Conservation (phyloP, 2,329 filamentous ascomycete species). For the Fusarium nematophilum region DNA sequence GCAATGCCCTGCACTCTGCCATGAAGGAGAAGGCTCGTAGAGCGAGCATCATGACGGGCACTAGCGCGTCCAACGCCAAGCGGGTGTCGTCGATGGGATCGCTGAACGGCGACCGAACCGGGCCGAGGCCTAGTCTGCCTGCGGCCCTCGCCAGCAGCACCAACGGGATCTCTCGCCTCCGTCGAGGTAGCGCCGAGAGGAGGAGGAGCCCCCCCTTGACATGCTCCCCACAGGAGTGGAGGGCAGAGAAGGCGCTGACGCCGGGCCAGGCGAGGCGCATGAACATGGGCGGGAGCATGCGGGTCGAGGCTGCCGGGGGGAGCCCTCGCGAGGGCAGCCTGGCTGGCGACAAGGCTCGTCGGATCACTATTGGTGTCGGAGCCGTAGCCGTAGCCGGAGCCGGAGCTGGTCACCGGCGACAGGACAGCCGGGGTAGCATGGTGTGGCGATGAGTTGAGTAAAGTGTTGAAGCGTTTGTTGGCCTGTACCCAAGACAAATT, state of each 20-base stretch:
- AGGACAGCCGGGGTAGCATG: constrained; percentile 45
- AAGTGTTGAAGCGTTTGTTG: not conserved
- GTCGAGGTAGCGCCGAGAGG: constrained; percentile 62
- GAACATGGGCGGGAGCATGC: constrained; percentile 61
- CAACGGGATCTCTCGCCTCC: constrained; percentile 67
- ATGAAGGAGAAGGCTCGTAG: constrained; percentile 60
- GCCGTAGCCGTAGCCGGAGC: constrained; percentile 35
- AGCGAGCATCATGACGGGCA: constrained; percentile 52
- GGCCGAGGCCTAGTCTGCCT: constrained; percentile 52
- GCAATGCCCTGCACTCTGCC: constrained; percentile 64
- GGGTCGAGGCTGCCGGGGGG: constrained; percentile 42
- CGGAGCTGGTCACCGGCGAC: constrained; percentile 43
- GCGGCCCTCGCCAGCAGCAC: constrained; percentile 60
- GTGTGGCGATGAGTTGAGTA: constrained; percentile 45
- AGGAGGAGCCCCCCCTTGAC: constrained; percentile 64
- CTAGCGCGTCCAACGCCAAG: constrained; percentile 51
- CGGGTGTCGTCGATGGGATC: constrained; percentile 61
- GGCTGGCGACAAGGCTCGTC: constrained; percentile 44
- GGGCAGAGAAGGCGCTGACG: constrained; percentile 57
- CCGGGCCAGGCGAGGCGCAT: constrained; percentile 68
- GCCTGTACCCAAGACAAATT: constrained; percentile 18
- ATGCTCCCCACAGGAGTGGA: constrained; percentile 60
- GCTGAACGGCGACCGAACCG: constrained; percentile 42
- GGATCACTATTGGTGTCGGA: constrained; percentile 53
- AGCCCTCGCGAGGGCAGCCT: constrained; percentile 40